A percentile compares a stretch with the other conserved stretches of the same genome.
Evolutionary conservation across 257 asterid genomes (phyloP).

Genomic region (Salvia rosmarinus): DNA sequence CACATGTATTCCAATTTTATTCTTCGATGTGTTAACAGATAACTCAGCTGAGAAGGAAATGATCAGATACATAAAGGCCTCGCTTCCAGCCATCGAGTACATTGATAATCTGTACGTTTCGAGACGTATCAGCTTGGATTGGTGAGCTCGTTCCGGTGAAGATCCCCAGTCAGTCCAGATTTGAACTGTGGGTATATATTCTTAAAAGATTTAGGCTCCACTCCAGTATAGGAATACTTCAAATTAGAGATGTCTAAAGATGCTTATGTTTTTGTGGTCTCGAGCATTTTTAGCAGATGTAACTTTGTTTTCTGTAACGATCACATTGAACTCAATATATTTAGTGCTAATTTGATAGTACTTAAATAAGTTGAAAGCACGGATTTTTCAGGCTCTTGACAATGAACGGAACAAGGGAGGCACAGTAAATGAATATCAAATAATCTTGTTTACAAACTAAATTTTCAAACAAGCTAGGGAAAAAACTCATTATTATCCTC

Average conservation of each 20-base stretch:
- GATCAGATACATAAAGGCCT: slow-evolving; percentile 80
- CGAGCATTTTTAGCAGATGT: slow-evolving; percentile 13
- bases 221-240: slow-evolving; percentile 10
- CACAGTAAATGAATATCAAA: neutral
- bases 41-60: slow-evolving; percentile 75
- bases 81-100: slow-evolving; percentile 76
- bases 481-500: slow-evolving; percentile 18
- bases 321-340: neutral
- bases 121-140: slow-evolving; percentile 73
- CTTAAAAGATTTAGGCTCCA: slow-evolving; percentile 23
- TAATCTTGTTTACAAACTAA: neutral
- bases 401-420: too few relatives aligned
- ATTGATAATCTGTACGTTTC: slow-evolving; percentile 68
- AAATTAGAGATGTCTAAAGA: slow-evolving; percentile 3
- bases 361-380: neutral
- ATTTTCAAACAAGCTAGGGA: slow-evolving; percentile 5
- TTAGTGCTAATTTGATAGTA: neutral
- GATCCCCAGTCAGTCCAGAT: neutral
- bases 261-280: neutral
- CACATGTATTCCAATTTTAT: too few relatives aligned
- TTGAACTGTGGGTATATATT: neutral
- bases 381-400: neutral
- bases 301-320: neutral
- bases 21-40: slow-evolving; percentile 43
- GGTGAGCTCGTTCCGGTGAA: slow-evolving; percentile 42